Conservation (phyloP, 305 asterid species). For the Euphrasia arctica region DNA sequence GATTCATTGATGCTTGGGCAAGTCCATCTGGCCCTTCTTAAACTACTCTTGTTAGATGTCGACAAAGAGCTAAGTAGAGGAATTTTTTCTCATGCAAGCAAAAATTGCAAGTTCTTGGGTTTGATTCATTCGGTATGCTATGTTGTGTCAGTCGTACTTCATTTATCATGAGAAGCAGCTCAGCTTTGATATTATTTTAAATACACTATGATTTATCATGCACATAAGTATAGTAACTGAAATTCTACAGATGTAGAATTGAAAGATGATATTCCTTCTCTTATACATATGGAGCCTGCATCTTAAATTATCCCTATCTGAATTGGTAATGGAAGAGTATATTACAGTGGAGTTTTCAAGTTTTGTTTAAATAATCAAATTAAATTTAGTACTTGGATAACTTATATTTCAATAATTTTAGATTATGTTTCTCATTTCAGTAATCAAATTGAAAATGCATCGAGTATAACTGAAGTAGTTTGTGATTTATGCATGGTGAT, state of each 20-base stretch:
- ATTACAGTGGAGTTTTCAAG: conserved; percentile 10
- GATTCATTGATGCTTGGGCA: conserved; percentile 84
- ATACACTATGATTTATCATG: conserved; percentile 5
- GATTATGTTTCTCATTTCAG: conserved; percentile 4
- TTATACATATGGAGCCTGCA: conserved; percentile 5
- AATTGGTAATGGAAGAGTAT: conserved; percentile 10
- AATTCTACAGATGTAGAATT: conserved; percentile 18
- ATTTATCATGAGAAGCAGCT: conserved; percentile 11
- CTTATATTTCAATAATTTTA: not conserved
- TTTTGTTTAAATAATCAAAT: not conserved
- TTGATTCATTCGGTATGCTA: conserved; percentile 59
- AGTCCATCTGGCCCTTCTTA: conserved; percentile 80
- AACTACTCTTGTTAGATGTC: conserved; percentile 65
- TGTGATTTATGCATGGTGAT: not conserved
- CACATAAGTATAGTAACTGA: conserved; percentile 6
- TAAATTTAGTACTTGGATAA: not conserved
- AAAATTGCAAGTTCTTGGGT: conserved; percentile 72
- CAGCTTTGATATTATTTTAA: conserved; percentile 11
- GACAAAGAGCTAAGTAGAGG: conserved; percentile 60
- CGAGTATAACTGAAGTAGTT: conserved; percentile 13
- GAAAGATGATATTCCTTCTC: conserved; percentile 1
- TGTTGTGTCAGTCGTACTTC: conserved; percentile 16
- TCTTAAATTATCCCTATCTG: not conserved
- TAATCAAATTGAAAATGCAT: not conserved
- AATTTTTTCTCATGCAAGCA: conserved; percentile 52